These are phyloP conservation scores for Daedaleopsis sinensis DNA, from an alignment of 768 basidiomycete genomes.

Conservation along the genomic window DNA sequence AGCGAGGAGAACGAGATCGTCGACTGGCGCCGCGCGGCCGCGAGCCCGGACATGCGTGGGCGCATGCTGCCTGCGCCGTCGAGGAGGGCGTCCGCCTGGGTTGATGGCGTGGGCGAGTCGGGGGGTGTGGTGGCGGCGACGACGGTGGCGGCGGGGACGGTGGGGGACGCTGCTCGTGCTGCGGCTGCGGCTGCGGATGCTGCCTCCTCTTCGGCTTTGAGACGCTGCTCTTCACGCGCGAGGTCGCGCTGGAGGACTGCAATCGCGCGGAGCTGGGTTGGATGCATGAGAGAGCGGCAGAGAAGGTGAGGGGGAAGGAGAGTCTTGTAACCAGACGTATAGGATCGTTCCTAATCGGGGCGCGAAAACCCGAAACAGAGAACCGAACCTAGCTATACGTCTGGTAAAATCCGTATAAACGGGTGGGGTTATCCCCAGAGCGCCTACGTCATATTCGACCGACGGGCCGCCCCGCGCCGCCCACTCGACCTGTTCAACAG, in stretches of 20 bases:
- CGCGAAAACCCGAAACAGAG: too few species aligned
- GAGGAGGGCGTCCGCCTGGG: slow-evolving; percentile 11
- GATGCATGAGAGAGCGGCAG: neutral
- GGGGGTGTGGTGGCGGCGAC: slow-evolving; percentile 18
- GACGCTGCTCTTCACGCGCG: slow-evolving; percentile 58
- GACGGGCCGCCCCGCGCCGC: too few species aligned
- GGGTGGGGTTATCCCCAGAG: too few species aligned
- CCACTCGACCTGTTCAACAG: too few species aligned
- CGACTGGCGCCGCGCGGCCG: slow-evolving; percentile 58
- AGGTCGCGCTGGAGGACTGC: slow-evolving; percentile 73
- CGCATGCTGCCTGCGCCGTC: slow-evolving; percentile 5
- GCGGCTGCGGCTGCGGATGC: slow-evolving; percentile 38
- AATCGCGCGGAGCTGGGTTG: slow-evolving; percentile 65
- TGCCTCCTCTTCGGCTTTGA: slow-evolving; percentile 46
- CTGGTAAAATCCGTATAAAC: too few species aligned
- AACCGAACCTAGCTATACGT: too few species aligned
- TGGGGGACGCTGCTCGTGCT: slow-evolving; percentile 37
- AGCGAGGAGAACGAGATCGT: slow-evolving; percentile 82
- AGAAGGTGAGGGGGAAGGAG: slow-evolving; percentile 6
- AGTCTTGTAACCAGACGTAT: too few species aligned
- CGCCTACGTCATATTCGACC: too few species aligned
- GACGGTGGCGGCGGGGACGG: slow-evolving; percentile 26
- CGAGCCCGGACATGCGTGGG: slow-evolving; percentile 18
- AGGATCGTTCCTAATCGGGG: too few species aligned
- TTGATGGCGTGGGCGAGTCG: slow-evolving; percentile 16